Evolutionary conservation across 2,329 filamentous ascomycete genomes (phyloP), one percentile per base, ranked within the genome.

Genomic region (Calonectria pauciramosa): DNA sequence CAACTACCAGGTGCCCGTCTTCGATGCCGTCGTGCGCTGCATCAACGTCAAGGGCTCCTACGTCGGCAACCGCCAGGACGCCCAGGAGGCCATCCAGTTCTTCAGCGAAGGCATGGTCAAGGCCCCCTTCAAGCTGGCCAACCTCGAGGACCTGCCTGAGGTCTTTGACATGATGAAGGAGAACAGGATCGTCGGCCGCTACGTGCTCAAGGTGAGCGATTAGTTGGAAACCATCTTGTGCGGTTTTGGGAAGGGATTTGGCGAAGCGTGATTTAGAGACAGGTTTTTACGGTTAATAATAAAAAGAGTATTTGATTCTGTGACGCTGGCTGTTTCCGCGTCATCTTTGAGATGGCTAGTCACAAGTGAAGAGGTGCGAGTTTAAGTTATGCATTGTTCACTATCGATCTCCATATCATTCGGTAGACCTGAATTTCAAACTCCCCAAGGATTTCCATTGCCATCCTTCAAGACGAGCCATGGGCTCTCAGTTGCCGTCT

Each of bases 41-140:
- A 72, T 72, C 66, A 72, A 44, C 71, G 47, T 72, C 56, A 69
- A 64, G 65, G 71, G 71, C 13, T 69, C 65, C 6, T 72, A 72
- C 36, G 71, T 72, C 2, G 71, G 71, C 28, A 72, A 72, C 71
- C 49, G 71, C 38, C 66, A 69, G 36, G 71, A 72, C 36, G 49
- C 71, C 11, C 47, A 64, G 13, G 71, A 72, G 44, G 71, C 71
- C 5, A 65, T 72, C 32, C 65, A 72, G 18, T 72, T 72, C 66
- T 72, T 72, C 28, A 14, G 7, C 18, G 56, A 56, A 18, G 71
- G 71, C 56, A 65, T 28, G 16, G 66, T 72, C 56, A 72, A 56
- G 65, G 71, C 71, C 2, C 71, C 71, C 2, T 72, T 69, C 49
- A 72, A 72, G 66, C 6, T 72, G 28, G 70, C 70, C 14, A 38